These are phyloP conservation scores for Lyophyllum semitale DNA, from an alignment of 768 basidiomycete genomes.

Conservation along the genomic window DNA sequence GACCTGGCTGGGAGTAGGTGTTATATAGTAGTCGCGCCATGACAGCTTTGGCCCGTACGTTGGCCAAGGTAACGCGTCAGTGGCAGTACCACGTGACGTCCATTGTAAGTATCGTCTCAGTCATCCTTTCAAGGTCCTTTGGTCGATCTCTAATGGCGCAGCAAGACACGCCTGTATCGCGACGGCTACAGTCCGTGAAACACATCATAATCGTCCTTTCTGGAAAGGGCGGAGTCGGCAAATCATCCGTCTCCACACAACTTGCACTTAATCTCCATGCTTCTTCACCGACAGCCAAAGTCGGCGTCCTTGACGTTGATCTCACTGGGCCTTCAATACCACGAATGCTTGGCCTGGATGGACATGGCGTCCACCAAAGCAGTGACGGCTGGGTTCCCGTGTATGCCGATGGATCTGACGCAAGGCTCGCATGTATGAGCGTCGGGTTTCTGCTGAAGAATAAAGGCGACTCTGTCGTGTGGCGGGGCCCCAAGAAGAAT, in stretches of 20 bases:
- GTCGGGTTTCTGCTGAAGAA: constrained; percentile 93
- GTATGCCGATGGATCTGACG: constrained; percentile 80
- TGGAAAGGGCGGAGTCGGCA: constrained; percentile 98
- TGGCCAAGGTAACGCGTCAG: not conserved
- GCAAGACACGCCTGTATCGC: constrained; percentile 59
- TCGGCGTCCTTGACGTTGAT: constrained; percentile 93
- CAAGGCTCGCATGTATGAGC: constrained; percentile 90
- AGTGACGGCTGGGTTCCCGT: constrained; percentile 98
- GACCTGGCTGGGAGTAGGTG: no score
- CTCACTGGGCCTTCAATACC: constrained; percentile 94
- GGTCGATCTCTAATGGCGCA: constrained; percentile 27
- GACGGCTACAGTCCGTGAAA: constrained; percentile 73
- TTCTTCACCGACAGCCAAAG: constrained; percentile 63
- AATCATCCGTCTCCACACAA: constrained; percentile 94
- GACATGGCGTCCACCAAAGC: constrained; percentile 87
- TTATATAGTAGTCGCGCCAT: not conserved
- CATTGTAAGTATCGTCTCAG: not conserved
- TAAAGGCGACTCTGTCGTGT: constrained; percentile 91
- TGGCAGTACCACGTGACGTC: not conserved
- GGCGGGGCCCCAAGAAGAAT: constrained; percentile 98
- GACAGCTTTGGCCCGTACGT: not conserved
- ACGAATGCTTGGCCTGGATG: constrained; percentile 91
- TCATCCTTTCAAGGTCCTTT: not conserved
- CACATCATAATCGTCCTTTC: constrained; percentile 92
- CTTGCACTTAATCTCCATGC: constrained; percentile 85